Conservation (phyloP, 2,329 filamentous ascomycete species). For the Alternaria triticina region DNA sequence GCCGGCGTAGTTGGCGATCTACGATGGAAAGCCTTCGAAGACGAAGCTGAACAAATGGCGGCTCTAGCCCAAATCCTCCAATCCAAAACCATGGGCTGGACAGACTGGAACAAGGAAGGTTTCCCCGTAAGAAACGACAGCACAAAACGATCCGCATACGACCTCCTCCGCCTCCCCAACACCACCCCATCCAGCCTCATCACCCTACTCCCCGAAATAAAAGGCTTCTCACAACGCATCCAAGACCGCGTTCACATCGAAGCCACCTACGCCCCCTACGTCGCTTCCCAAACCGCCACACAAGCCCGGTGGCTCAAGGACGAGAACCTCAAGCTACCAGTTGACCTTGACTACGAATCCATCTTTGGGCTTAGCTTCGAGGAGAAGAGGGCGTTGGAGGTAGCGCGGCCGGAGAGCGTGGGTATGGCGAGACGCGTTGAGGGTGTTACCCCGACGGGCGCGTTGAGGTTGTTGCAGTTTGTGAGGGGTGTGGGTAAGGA, state of each 20-base stretch:
- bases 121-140: constrained; percentile 73
- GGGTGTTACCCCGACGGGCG: constrained; percentile 66
- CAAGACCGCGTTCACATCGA: constrained; percentile 78
- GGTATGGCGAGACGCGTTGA: constrained; percentile 89
- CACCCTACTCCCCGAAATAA: constrained; percentile 63
- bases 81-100: constrained; percentile 63
- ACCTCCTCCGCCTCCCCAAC: constrained; percentile 71
- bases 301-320: constrained; percentile 75
- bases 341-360: constrained; percentile 75
- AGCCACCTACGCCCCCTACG: constrained; percentile 85
- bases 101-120: constrained; percentile 72
- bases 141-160: constrained; percentile 73
- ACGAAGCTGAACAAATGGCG: constrained; percentile 70
- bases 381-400: constrained; percentile 74
- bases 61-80: constrained; percentile 69
- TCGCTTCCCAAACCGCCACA: constrained; percentile 72
- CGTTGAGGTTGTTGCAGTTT: constrained; percentile 64
- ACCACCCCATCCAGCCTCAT: constrained; percentile 65
- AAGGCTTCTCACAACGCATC: constrained; percentile 63
- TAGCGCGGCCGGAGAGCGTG: constrained; percentile 79
- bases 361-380: constrained; percentile 79
- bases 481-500: constrained; percentile 58
- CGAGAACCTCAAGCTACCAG: constrained; percentile 74
- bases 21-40: constrained; percentile 75
- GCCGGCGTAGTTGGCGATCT: constrained; percentile 80